phyloP scores from a whole-genome alignment of 208 protist genomes.

The Acanthamoeba healyi region DNA sequence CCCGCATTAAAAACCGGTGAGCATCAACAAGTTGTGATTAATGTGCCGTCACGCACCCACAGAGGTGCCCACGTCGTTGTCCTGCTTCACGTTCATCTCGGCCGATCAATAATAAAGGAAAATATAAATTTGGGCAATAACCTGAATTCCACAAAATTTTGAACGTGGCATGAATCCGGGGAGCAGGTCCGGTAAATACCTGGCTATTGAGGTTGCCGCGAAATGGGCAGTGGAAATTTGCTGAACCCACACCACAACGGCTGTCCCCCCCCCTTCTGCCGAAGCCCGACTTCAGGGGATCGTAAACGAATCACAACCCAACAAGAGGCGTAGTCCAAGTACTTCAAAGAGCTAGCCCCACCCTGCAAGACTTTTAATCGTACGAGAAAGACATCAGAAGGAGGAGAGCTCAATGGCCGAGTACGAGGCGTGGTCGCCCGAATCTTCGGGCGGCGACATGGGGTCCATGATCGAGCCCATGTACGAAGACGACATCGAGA shows the following conservation, averaged over 20 bases:
- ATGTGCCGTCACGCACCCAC: background rate
- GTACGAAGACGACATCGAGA: conserved; percentile 44
- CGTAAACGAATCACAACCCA: too few relatives aligned
- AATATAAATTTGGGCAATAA: background rate
- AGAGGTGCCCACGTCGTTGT: background rate
- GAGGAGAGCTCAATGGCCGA: background rate
- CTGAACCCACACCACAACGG: background rate
- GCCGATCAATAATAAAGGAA: background rate
- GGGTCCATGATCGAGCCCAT: conserved; percentile 56
- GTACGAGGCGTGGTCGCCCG: background rate
- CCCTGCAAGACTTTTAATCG: background rate
- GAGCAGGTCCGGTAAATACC: background rate
- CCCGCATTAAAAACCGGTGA: background rate
- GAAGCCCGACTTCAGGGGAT: too few relatives aligned
- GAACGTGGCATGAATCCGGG: too few relatives aligned
- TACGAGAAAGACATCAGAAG: background rate
- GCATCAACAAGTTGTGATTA: background rate
- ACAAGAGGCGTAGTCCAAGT: too few relatives aligned
- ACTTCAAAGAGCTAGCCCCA: too few relatives aligned
- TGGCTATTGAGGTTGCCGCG: background rate
- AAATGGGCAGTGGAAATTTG: background rate
- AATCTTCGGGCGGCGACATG: background rate
- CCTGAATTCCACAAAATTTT: background rate
- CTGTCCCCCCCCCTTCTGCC: background rate
- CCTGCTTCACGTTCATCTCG: background rate